These are phyloP conservation scores for Rhodomyrtus psidioides DNA, from an alignment of 441 rosid genomes.

Conservation along the genomic window DNA sequence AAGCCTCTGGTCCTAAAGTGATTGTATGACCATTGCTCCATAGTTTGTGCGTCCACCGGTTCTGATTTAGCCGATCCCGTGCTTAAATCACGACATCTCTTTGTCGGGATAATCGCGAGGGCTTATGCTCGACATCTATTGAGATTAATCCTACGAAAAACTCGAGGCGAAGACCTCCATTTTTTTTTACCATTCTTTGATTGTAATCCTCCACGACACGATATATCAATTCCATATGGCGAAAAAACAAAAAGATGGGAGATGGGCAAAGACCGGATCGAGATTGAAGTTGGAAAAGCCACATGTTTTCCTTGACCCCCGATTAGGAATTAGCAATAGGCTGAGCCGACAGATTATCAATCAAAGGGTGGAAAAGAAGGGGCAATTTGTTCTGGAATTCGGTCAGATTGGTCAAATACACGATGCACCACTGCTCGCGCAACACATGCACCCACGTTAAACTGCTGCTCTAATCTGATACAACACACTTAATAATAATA, in stretches of 20 bases:
- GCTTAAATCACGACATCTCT: rapidly evolving
- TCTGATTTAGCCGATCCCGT: rapidly evolving
- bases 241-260: not conserved
- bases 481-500: not conserved
- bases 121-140: not conserved
- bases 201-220: not conserved
- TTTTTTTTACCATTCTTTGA: not conserved
- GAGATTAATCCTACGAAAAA: rapidly evolving
- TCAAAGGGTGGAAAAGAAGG: not conserved
- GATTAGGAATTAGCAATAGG: not conserved
- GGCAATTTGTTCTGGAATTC: not conserved
- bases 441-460: not conserved
- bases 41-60: not conserved
- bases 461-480: not conserved
- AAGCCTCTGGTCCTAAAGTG: too few relatives aligned
- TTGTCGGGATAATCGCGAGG: rapidly evolving
- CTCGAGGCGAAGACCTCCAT: not conserved
- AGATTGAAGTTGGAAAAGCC: not conserved
- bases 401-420: not conserved
- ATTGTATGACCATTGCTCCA: too few relatives aligned
- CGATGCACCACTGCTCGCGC: not conserved
- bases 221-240: not conserved
- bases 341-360: not conserved
- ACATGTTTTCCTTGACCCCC: not conserved
- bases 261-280: not conserved